Base-by-base conservation (phyloP, 805 yeast species). In the Hanseniaspora pseudoguilliermondii region DNA sequence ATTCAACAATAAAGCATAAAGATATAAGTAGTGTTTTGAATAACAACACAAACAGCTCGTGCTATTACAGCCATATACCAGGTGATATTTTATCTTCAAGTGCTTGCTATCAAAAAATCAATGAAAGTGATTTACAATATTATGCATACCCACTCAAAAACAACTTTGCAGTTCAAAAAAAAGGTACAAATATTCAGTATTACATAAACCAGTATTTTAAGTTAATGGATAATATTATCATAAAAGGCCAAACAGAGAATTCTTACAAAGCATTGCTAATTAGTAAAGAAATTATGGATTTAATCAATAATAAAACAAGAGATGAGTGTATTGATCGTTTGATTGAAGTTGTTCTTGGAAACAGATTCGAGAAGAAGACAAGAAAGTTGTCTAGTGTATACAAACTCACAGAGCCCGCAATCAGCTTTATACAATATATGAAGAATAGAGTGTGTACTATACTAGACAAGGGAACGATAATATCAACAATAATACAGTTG, bases 391-490 rank as follows among this genome's bases (percentile, higher is more conserved):
- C 56, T 3, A 20, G 18, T 7, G 38, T 53, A n/a, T 53, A 38
- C 21, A 23, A 44, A 10, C 35, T 53, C 18, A 36, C 41, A 4
- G 50, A 53, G 18, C 56, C 50, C 2, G 15, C 56, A 8, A 27
- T 53, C 16, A 11, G 36, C 16, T 53, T 53, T 32, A 5, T 18
- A 8, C 25, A 29, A 7, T 53, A 46, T 11, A 18, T 53, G 18
- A 53, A 39, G 23, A 35, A 44, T 21, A 44, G 56, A 32, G 43
- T 53, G 18, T 44, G 56, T 29, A 20, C 20, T 3, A 44, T 29
- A 9, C 20, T 53, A 7, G 56, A 39, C 20, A 46, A 44, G 18
- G 34, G 13, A 20, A 46, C 50, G 5, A 15, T 53, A 3, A 46
- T 53, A 23, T 20, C 20, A n/a, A n/a, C 47, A 9, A 53, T 53